Evolutionary conservation across 192 early-diverging fungal genomes (phyloP), one percentile per base, ranked within the genome.

Genomic region (Backusella luteola): DNA sequence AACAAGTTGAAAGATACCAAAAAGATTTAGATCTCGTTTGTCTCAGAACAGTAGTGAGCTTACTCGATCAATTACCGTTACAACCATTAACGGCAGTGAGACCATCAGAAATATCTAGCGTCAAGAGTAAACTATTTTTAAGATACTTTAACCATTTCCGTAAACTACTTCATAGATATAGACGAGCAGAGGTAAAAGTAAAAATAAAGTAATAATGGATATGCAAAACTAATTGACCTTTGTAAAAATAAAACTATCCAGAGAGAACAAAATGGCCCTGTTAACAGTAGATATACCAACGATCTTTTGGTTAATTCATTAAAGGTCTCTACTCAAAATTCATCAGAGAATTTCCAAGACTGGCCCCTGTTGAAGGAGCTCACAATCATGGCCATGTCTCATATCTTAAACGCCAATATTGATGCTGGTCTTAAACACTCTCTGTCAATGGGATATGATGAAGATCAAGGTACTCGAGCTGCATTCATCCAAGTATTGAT

Each of bases 401-500:
- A 94, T 74, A 87, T 96, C 74, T 84, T 96, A 15, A 85, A 88
- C 5, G 90, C 91, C 11, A 96, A 96, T 81, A 81, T 96, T 70
- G 94, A 94, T 69, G 87, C 91, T 56, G 94, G 92, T 11, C 82
- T 96, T 49, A 88, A 91, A 80, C 91, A 89, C 80, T 92, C 93
- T 38, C 76, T 96, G 35, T 80, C 91, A 0, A 87, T 93, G 78
- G 90, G 88, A 19, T 96, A 94, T 74, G 89, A 95, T 81, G 93
- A 93, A 77, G 93, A 96, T 85, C 83, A 86, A n/a, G 88, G 87
- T 73, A 91, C 88, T 42, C 89, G 95, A 21, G 87, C 91, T 1
- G 84, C 93, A 53, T 96, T 95, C 67, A 93, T 93, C 42, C 88
- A 93, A 56, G 93, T 96, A 71, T 83, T 96, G 67, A 94, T 92